These are phyloP conservation scores for Sphaerulina musiva DNA, from an alignment of 2,329 filamentous ascomycete species.

Conservation along the genomic window DNA sequence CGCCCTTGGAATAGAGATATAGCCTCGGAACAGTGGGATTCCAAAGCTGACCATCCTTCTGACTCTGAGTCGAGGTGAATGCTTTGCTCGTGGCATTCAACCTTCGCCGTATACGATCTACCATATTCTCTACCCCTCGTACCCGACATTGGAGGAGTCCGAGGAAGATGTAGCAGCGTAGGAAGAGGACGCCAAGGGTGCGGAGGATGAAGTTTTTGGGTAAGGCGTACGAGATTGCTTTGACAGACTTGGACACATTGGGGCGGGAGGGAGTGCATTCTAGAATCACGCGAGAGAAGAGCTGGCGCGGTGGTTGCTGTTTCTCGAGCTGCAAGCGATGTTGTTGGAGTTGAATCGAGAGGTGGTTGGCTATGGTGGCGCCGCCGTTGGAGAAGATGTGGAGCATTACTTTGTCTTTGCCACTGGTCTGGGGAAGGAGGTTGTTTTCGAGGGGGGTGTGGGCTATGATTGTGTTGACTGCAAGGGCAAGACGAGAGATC, in stretches of 20 bases:
- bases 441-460: not conserved
- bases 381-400: slow-evolving; percentile 36
- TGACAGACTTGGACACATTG: slow-evolving; percentile 11
- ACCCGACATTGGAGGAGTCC: slow-evolving; percentile 2
- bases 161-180: not conserved
- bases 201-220: slow-evolving; percentile 14
- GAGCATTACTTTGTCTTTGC: slow-evolving; percentile 19
- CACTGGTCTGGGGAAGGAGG: no score
- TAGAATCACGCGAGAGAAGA: slow-evolving; percentile 23
- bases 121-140: slow-evolving; percentile 4
- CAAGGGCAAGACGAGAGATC: not conserved
- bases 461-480: not conserved
- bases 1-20: slow-evolving; percentile 55
- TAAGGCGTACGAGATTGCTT: slow-evolving; percentile 18
- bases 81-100: not conserved
- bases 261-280: slow-evolving; percentile 29
- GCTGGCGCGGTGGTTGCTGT: not conserved
- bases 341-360: slow-evolving; percentile 13
- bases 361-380: slow-evolving; percentile 22
- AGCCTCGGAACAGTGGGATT: slow-evolving; percentile 36
- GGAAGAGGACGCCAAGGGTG: slow-evolving; percentile 8
- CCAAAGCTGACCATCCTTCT: not conserved
- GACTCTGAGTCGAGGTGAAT: not conserved
- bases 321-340: not conserved
- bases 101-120: slow-evolving; percentile 1